Evolutionary conservation across 768 basidiomycete species (phyloP).

Genomic region (Termitomyces sp.): DNA sequence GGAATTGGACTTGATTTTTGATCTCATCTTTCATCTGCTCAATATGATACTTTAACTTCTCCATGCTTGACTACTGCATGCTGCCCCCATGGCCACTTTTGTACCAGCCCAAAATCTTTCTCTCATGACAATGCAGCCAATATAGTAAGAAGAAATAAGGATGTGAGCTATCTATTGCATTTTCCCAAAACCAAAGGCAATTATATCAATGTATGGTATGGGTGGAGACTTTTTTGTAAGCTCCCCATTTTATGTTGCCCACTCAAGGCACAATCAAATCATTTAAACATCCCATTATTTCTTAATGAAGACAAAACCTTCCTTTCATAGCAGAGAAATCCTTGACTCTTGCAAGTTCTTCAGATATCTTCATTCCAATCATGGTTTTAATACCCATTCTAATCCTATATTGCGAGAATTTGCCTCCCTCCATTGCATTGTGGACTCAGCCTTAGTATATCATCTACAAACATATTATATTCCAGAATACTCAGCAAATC

Average conservation of each 20-base stretch:
- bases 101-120: no score
- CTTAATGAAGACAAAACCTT: constrained; percentile 38
- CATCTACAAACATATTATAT: constrained; percentile 37
- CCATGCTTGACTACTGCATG: no score
- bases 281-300: constrained; percentile 48
- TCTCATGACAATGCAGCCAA: no score
- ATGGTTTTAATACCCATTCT: constrained; percentile 1
- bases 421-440: constrained; percentile 19
- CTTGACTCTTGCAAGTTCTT: constrained; percentile 43
- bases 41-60: no score
- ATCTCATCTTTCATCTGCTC: no score
- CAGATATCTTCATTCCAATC: constrained; percentile 43
- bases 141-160: no score
- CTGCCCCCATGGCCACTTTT: no score
- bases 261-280: neutral
- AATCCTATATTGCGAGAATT: neutral
- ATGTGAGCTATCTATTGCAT: constrained; percentile 45
- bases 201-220: constrained; percentile 58
- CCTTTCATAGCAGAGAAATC: constrained; percentile 52
- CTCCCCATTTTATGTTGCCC: neutral
- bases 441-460: constrained; percentile 44
- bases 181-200: constrained; percentile 45
- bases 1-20: no score
- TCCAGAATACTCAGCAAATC: constrained; percentile 58
- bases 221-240: constrained; percentile 55